Evolutionary conservation across 1,139 yeast genomes (phyloP).

Genomic region (Saccharomyces hybrid): DNA sequence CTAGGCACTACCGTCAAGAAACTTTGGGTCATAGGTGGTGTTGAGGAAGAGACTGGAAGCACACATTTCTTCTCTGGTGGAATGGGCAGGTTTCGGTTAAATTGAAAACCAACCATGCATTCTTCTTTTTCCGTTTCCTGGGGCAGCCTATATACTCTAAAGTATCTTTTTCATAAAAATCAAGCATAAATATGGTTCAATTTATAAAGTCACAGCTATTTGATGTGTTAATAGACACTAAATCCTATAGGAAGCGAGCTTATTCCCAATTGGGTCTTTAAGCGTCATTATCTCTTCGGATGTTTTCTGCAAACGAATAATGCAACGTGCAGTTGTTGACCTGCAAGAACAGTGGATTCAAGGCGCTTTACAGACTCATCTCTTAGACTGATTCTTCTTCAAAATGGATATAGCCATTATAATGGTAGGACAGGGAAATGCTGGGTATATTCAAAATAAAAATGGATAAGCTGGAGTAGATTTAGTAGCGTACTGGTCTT

Average conservation of each 20-base stretch:
- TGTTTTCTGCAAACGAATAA: too few relatives aligned
- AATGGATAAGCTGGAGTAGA: too few relatives aligned
- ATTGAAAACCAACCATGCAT: background rate
- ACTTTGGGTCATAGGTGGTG: constrained; percentile 62
- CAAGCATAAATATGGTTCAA: background rate
- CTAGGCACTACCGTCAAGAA: constrained; percentile 90
- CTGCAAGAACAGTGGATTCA: too few relatives aligned
- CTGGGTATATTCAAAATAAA: too few relatives aligned
- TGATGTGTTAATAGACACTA: background rate
- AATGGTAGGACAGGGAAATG: too few relatives aligned
- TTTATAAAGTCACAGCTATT: background rate
- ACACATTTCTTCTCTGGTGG: constrained; percentile 48
- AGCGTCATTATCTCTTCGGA: too few relatives aligned
- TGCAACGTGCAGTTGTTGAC: too few relatives aligned
- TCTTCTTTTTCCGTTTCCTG: background rate
- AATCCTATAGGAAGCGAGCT: background rate
- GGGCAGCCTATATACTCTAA: background rate
- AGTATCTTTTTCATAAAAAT: background rate
- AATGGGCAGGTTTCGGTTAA: constrained; percentile 78
- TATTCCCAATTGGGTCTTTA: too few relatives aligned
- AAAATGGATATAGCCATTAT: too few relatives aligned
- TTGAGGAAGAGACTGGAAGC: constrained; percentile 15
- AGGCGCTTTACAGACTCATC: background rate
- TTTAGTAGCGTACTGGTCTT: too few relatives aligned
- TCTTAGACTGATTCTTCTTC: background rate